Evolutionary conservation across 306 rosid species (phyloP).

Genomic region (Trifolium subterraneum): DNA sequence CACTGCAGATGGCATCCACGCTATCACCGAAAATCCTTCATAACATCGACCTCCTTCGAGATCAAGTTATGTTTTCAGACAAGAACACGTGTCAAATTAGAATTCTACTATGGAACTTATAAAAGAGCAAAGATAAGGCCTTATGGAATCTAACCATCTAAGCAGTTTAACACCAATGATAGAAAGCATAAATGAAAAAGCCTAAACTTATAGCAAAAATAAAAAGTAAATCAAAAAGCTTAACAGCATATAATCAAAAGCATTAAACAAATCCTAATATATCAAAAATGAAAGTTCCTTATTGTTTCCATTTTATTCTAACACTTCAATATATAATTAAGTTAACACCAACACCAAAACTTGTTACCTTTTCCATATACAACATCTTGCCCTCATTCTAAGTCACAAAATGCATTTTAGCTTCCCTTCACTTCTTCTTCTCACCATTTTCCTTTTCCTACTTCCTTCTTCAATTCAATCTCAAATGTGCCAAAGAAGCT

Average conservation of each 20-base stretch:
- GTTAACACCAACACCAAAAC: conserved; percentile 31
- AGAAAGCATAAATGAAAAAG: neutral
- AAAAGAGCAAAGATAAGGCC: neutral
- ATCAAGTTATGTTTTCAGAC: too few species aligned
- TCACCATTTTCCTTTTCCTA: conserved; percentile 43
- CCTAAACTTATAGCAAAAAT: neutral
- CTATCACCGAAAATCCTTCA: too few species aligned
- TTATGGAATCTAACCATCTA: neutral
- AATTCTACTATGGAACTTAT: too few species aligned
- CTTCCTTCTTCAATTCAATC: conserved; percentile 43
- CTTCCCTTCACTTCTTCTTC: conserved; percentile 33
- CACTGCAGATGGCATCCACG: too few species aligned
- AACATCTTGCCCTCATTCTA: neutral
- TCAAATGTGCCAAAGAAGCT: conserved; percentile 73
- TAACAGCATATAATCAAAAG: conserved; percentile 21
- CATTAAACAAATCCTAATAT: conserved; percentile 19
- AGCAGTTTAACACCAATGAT: neutral
- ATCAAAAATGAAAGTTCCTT: conserved; percentile 37
- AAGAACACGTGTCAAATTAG: neutral
- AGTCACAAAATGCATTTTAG: conserved; percentile 40
- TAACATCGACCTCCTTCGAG: too few species aligned
- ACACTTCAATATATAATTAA: conserved; percentile 39
- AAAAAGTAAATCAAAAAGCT: neutral
- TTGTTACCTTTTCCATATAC: neutral
- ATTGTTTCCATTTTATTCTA: conserved; percentile 36